Conservation (phyloP, 148 eudicot species). For the Chenopodium suecicum region DNA sequence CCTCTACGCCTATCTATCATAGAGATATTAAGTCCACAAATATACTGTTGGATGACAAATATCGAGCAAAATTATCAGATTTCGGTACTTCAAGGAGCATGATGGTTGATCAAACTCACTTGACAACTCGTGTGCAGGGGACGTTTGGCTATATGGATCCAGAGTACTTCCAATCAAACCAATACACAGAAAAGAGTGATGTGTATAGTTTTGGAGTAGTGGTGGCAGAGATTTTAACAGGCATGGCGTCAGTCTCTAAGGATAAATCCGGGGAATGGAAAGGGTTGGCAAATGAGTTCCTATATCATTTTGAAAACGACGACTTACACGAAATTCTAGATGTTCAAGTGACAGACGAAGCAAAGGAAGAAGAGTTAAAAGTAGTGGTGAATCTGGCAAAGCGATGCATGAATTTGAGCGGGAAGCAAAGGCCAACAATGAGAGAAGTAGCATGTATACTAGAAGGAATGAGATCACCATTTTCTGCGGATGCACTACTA, state of each 20-base stretch:
- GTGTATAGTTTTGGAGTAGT: slow-evolving; percentile 31
- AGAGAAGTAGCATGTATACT: slow-evolving; percentile 21
- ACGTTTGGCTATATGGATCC: slow-evolving; percentile 28
- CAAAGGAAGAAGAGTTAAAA: slow-evolving; percentile 21
- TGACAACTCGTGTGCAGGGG: slow-evolving; percentile 25
- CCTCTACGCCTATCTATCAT: slow-evolving; percentile 25
- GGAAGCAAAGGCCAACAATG: slow-evolving; percentile 27
- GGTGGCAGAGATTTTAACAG: slow-evolving; percentile 26
- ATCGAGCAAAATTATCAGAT: slow-evolving; percentile 25
- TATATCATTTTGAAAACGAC: slow-evolving; percentile 16
- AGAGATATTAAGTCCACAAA: slow-evolving; percentile 25
- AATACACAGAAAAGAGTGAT: slow-evolving; percentile 23
- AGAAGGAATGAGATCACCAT: slow-evolving; percentile 18
- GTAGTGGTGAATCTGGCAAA: slow-evolving; percentile 9
- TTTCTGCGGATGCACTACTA: neutral
- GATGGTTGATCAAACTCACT: slow-evolving; percentile 22
- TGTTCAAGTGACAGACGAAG: slow-evolving; percentile 13
- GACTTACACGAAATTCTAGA: slow-evolving; percentile 17
- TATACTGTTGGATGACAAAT: slow-evolving; percentile 21
- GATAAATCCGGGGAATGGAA: slow-evolving; percentile 7
- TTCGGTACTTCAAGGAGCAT: slow-evolving; percentile 20
- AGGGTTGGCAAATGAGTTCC: slow-evolving; percentile 25
- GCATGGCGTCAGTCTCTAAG: slow-evolving; percentile 3
- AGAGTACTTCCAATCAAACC: slow-evolving; percentile 23
- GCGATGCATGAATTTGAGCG: slow-evolving; percentile 19